phyloP scores from a whole-genome alignment of 1,139 yeast species.

The Zygotorulaspora mrakii region DNA sequence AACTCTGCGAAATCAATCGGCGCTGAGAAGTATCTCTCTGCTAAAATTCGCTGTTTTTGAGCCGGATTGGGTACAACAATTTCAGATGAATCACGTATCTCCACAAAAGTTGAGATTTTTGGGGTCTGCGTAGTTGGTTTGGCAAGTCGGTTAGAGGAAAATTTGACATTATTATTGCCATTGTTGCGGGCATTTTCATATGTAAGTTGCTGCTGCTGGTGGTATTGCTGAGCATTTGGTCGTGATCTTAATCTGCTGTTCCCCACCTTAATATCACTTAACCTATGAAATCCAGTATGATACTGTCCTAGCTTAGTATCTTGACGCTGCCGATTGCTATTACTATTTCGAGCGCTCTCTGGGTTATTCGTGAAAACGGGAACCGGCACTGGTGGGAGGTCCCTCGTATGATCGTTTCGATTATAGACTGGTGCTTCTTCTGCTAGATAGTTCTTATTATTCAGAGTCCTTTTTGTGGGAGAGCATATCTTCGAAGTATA shows the following conservation, averaged over 20 bases:
- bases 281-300: too few species aligned
- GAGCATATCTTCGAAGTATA: constrained; percentile 14
- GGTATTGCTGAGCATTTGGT: not conserved
- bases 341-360: not conserved
- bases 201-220: not conserved
- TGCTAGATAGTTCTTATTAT: constrained; percentile 13
- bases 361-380: not conserved
- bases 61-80: constrained; percentile 2
- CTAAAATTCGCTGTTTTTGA: constrained; percentile 6
- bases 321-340: constrained; percentile 1
- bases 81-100: constrained; percentile 9
- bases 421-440: constrained; percentile 1
- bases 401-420: not conserved
- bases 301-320: too few species aligned
- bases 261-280: not conserved
- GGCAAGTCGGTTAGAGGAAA: constrained; percentile 1
- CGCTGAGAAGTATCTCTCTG: constrained; percentile 13
- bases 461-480: constrained; percentile 16
- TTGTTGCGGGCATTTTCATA: not conserved
- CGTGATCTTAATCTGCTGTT: not conserved
- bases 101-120: constrained; percentile 10
- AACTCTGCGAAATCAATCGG: constrained; percentile 11
- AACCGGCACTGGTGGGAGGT: not conserved
- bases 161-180: constrained; percentile 1
- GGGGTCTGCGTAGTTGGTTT: constrained; percentile 4